These are phyloP conservation scores for Exophiala phaeomuriformis DNA, from an alignment of 2,329 filamentous ascomycete species.

Conservation along the genomic window DNA sequence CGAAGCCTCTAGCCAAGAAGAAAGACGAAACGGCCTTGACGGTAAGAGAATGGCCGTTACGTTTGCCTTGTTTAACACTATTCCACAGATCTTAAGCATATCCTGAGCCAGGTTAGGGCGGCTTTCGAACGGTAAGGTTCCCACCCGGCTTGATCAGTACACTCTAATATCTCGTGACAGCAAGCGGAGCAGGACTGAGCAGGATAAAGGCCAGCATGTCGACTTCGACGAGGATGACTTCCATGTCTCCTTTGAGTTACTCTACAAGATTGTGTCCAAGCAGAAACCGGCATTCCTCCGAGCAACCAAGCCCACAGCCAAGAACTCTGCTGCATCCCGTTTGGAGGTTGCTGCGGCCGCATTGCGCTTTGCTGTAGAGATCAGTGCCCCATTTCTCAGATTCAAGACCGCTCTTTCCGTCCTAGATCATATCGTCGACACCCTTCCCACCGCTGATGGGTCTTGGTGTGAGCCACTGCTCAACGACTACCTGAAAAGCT, in stretches of 20 bases:
- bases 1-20: conserved; percentile 25
- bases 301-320: conserved; percentile 45
- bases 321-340: conserved; percentile 47
- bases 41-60: conserved; percentile 30
- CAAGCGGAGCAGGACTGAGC: background rate
- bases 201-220: conserved; percentile 22
- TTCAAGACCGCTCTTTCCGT: conserved; percentile 71
- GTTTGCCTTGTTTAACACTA: conserved; percentile 11
- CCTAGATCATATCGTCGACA: conserved; percentile 73
- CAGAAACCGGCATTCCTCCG: conserved; percentile 62
- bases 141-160: background rate
- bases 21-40: conserved; percentile 40
- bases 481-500: conserved; percentile 69
- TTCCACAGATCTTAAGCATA: conserved; percentile 48
- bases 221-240: conserved; percentile 67
- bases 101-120: conserved; percentile 48
- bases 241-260: conserved; percentile 68
- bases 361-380: conserved; percentile 63
- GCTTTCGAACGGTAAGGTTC: conserved; percentile 6
- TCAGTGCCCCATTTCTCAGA: conserved; percentile 61
- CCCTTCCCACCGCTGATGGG: conserved; percentile 56
- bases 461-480: conserved; percentile 60
- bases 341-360: conserved; percentile 64
- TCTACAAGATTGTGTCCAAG: conserved; percentile 64
- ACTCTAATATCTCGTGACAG: background rate